Conservation (phyloP, 768 basidiomycete genomes). For the Hypholoma sublateritium region DNA sequence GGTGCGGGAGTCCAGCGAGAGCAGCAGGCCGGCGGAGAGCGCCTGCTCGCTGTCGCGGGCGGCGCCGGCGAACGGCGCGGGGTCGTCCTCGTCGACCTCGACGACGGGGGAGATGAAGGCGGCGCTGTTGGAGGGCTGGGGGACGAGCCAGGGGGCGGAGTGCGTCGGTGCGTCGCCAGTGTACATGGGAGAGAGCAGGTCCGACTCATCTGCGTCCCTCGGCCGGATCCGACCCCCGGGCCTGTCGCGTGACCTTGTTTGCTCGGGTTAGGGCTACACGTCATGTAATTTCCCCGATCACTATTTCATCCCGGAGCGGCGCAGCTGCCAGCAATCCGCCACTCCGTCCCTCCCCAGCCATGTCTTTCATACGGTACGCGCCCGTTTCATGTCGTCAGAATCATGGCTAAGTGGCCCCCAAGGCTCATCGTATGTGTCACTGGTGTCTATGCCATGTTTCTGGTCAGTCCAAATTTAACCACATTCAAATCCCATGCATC, state of each 20-base stretch:
- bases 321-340: slow-evolving; percentile 8
- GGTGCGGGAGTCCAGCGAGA: slow-evolving; percentile 9
- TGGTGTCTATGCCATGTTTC: slow-evolving; percentile 93
- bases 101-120: slow-evolving; percentile 4
- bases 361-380: slow-evolving; percentile 31
- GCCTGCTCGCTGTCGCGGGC: slow-evolving; percentile 24
- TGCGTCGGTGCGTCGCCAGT: slow-evolving; percentile 16
- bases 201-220: slow-evolving; percentile 7
- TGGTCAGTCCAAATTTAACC: slow-evolving; percentile 49
- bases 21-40: slow-evolving; percentile 17
- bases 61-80: slow-evolving; percentile 4
- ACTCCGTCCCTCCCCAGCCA: slow-evolving; percentile 8
- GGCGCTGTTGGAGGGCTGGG: neutral
- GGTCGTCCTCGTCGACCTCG: slow-evolving; percentile 13
- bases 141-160: slow-evolving; percentile 12
- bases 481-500: neutral
- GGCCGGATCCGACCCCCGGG: slow-evolving; percentile 16
- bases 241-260: slow-evolving; percentile 5
- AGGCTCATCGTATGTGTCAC: slow-evolving; percentile 76
- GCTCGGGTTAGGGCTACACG: slow-evolving; percentile 22
- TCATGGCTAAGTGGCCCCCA: neutral
- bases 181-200: slow-evolving; percentile 24
- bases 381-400: neutral
- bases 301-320: slow-evolving; percentile 1
- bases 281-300: slow-evolving; percentile 16